Evolutionary conservation across 495 filamentous ascomycete species (phyloP).

Genomic region (Neurospora hispaniola): DNA sequence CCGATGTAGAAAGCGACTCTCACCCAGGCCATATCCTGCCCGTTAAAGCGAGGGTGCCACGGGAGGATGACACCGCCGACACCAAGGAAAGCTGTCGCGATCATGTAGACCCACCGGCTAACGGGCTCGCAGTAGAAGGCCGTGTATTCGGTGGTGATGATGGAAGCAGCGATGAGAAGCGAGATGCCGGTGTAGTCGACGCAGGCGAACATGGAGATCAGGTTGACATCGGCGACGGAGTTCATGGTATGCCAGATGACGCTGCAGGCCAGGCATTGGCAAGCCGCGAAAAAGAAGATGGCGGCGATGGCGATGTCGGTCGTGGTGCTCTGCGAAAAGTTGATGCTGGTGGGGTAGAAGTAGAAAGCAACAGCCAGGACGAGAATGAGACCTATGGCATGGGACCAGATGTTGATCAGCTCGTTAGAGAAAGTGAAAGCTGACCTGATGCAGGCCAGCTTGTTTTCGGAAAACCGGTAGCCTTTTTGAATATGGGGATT

Average conservation of each 20-base stretch:
- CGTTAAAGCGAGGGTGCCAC: slow-evolving; percentile 96
- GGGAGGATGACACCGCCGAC: slow-evolving; percentile 84
- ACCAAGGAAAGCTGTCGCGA: slow-evolving; percentile 68
- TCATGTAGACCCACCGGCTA: slow-evolving; percentile 80
- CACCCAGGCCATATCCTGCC: slow-evolving; percentile 78
- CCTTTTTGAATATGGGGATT: slow-evolving; percentile 88
- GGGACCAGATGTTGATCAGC: slow-evolving; percentile 95
- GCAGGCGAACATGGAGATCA: slow-evolving; percentile 93
- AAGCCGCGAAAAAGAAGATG: slow-evolving; percentile 93
- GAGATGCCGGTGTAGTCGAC: slow-evolving; percentile 99
- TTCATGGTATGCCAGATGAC: slow-evolving; percentile 98
- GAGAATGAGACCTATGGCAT: slow-evolving; percentile 75
- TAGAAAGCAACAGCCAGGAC: slow-evolving; percentile 89
- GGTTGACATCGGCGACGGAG: slow-evolving; percentile 75
- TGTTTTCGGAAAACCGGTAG: slow-evolving; percentile 87
- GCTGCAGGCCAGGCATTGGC: slow-evolving; percentile 90
- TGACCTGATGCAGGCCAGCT: slow-evolving; percentile 75
- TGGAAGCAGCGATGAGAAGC: slow-evolving; percentile 87
- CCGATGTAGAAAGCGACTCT: slow-evolving; percentile 88
- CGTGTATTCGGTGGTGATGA: slow-evolving; percentile 97
- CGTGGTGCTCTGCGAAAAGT: slow-evolving; percentile 77
- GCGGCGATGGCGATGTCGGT: slow-evolving; percentile 82
- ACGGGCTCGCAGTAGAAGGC: slow-evolving; percentile 95
- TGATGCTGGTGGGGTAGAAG: slow-evolving; percentile 80
- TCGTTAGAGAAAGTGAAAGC: slow-evolving; percentile 83